Percentiles rank a stretch among this genome's conserved stretches.
phyloP scores from a whole-genome alignment of 202 grass and related monocot genomes.

The Hordeum pubiflorum region DNA sequence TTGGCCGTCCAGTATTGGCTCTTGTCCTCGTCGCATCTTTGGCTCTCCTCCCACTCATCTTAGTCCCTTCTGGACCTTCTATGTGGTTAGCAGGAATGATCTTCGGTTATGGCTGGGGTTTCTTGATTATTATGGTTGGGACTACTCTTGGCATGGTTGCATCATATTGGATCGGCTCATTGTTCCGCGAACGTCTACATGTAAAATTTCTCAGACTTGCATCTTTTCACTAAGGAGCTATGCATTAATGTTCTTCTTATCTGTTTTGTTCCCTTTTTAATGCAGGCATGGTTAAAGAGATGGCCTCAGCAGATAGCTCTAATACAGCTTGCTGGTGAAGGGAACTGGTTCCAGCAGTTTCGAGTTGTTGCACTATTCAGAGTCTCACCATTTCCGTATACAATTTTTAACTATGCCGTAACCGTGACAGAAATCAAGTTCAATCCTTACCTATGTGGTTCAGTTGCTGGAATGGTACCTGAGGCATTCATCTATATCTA shows the following conservation, averaged over 20 bases:
- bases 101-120: slow-evolving; percentile 95
- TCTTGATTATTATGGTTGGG: slow-evolving; percentile 96
- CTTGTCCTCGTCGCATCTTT: slow-evolving; percentile 71
- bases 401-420: slow-evolving; percentile 93
- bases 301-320: slow-evolving; percentile 88
- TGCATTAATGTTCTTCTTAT: not conserved
- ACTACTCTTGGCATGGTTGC: slow-evolving; percentile 87
- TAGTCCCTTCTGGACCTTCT: slow-evolving; percentile 89
- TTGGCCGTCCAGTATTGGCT: slow-evolving; percentile 83
- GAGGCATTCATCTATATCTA: slow-evolving; percentile 97
- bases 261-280: not conserved
- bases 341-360: slow-evolving; percentile 90
- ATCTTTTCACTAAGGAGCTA: not conserved
- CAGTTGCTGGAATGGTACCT: slow-evolving; percentile 91
- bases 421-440: slow-evolving; percentile 84
- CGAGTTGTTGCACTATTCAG: slow-evolving; percentile 88
- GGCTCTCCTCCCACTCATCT: slow-evolving; percentile 76
- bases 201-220: slow-evolving; percentile 38
- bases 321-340: slow-evolving; percentile 86
- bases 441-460: slow-evolving; percentile 78
- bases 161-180: slow-evolving; percentile 79
- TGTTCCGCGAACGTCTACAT: slow-evolving; percentile 76
- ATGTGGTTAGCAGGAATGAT: slow-evolving; percentile 99
- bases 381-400: slow-evolving; percentile 92
- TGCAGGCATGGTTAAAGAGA: slow-evolving; percentile 78